phyloP scores from a whole-genome alignment of 306 rosid genomes.

The Prunus mume region DNA sequence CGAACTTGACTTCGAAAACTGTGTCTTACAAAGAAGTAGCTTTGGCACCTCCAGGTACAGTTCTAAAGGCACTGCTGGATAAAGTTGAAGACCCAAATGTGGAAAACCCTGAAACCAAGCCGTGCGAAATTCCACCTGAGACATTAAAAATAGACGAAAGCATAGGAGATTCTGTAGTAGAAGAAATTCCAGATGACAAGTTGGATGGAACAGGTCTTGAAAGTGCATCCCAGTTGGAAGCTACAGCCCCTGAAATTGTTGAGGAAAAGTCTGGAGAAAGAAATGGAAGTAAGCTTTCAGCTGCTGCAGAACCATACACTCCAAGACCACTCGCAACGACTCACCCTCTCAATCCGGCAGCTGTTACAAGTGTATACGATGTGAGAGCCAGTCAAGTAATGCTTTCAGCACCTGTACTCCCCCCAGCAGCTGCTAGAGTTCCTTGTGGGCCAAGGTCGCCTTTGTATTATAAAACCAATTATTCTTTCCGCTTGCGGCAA shows the following conservation, averaged over 20 bases:
- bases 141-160: slow-evolving; percentile 40
- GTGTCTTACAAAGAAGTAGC: slow-evolving; percentile 97
- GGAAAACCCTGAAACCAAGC: slow-evolving; percentile 44
- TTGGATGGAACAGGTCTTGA: slow-evolving; percentile 32
- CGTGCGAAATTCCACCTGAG: slow-evolving; percentile 20
- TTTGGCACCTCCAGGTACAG: slow-evolving; percentile 88
- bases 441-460: slow-evolving; percentile 94
- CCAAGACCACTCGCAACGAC: slow-evolving; percentile 52
- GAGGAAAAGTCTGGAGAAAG: slow-evolving; percentile 56
- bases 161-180: slow-evolving; percentile 26
- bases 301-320: slow-evolving; percentile 87
- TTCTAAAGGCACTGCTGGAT: slow-evolving; percentile 57
- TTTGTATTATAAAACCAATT: slow-evolving; percentile 64
- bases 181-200: slow-evolving; percentile 36
- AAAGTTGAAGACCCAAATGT: slow-evolving; percentile 38
- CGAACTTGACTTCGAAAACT: slow-evolving; percentile 73
- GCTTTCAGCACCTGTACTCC: slow-evolving; percentile 58
- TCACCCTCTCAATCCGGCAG: slow-evolving; percentile 44
- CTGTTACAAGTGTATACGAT: slow-evolving; percentile 59
- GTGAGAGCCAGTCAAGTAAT: slow-evolving; percentile 59
- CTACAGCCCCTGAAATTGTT: slow-evolving; percentile 39
- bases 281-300: slow-evolving; percentile 89
- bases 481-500: slow-evolving; percentile 67
- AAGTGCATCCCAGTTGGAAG: slow-evolving; percentile 36
- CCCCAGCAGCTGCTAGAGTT: slow-evolving; percentile 71